Evolutionary conservation across 2,329 filamentous ascomycete genomes (phyloP).

Genomic region (Colletotrichum sp.): DNA sequence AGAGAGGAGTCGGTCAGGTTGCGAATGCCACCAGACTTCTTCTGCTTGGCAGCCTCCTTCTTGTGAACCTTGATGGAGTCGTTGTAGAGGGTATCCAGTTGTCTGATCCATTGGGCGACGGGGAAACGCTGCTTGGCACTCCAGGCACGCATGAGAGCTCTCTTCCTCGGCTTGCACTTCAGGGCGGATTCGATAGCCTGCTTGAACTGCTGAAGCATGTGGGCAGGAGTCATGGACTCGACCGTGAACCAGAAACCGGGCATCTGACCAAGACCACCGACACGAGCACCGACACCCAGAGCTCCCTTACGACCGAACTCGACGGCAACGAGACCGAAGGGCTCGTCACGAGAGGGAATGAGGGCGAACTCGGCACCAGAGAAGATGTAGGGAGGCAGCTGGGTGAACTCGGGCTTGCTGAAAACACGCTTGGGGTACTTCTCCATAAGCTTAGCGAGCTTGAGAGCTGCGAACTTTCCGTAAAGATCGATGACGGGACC

Average conservation of each 20-base stretch:
- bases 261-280: slow-evolving; percentile 73
- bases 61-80: slow-evolving; percentile 60
- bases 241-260: slow-evolving; percentile 76
- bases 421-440: slow-evolving; percentile 69
- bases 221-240: slow-evolving; percentile 67
- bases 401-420: slow-evolving; percentile 73
- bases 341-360: slow-evolving; percentile 72
- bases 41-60: slow-evolving; percentile 30
- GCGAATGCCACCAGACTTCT: slow-evolving; percentile 16
- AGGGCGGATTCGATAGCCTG: slow-evolving; percentile 67
- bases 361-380: slow-evolving; percentile 72
- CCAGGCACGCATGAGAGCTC: slow-evolving; percentile 68
- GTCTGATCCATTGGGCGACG: slow-evolving; percentile 70
- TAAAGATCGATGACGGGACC: slow-evolving; percentile 73
- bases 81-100: slow-evolving; percentile 65
- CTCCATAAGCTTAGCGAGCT: slow-evolving; percentile 68
- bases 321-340: slow-evolving; percentile 72
- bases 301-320: slow-evolving; percentile 74
- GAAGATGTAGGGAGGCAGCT: slow-evolving; percentile 71
- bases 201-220: slow-evolving; percentile 70
- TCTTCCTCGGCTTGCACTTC: slow-evolving; percentile 57
- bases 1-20: slow-evolving; percentile 16
- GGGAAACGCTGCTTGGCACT: slow-evolving; percentile 71
- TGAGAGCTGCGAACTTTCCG: slow-evolving; percentile 70
- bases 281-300: slow-evolving; percentile 68